A percentile compares a stretch with the other conserved stretches of the same genome.
Evolutionary conservation across 805 yeast genomes (phyloP).

Genomic region (Lipomyces orientalis): DNA sequence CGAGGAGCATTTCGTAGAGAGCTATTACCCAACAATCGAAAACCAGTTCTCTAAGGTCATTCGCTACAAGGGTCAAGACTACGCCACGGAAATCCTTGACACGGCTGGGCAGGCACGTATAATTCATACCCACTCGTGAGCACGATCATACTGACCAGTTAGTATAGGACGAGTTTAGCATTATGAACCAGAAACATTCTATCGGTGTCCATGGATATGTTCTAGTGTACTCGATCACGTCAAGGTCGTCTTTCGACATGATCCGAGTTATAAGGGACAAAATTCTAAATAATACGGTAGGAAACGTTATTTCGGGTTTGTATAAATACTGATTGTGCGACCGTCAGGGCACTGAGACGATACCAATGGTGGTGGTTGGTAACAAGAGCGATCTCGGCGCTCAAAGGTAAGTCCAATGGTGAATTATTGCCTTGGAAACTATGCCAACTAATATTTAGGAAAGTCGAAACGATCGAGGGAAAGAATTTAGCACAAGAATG

Average conservation of each 20-base stretch:
- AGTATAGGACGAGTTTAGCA: constrained; percentile 78
- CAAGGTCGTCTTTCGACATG: constrained; percentile 77
- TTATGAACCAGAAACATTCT: constrained; percentile 76
- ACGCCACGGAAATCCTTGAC: constrained; percentile 82
- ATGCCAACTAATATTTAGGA: constrained; percentile 48
- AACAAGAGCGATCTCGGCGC: constrained; percentile 73
- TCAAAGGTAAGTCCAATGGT: constrained; percentile 60
- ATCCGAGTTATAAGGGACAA: constrained; percentile 80
- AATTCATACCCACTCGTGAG: background rate
- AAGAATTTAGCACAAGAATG: constrained; percentile 66
- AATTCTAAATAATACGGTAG: constrained; percentile 60
- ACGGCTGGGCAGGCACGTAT: constrained; percentile 70
- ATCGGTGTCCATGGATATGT: constrained; percentile 85
- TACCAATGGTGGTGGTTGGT: constrained; percentile 81
- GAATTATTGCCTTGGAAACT: background rate
- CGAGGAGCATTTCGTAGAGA: constrained; percentile 86
- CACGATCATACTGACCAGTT: background rate
- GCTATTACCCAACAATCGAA: constrained; percentile 89
- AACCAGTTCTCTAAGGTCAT: constrained; percentile 78
- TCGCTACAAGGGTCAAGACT: constrained; percentile 72
- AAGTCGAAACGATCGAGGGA: constrained; percentile 64
- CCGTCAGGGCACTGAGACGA: constrained; percentile 58
- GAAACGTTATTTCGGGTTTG: background rate
- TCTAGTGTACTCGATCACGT: constrained; percentile 79
- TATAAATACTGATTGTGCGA: background rate